These are phyloP conservation scores for Dalbergia cochinchinensis DNA, from an alignment of 306 rosid genomes.

Conservation along the genomic window DNA sequence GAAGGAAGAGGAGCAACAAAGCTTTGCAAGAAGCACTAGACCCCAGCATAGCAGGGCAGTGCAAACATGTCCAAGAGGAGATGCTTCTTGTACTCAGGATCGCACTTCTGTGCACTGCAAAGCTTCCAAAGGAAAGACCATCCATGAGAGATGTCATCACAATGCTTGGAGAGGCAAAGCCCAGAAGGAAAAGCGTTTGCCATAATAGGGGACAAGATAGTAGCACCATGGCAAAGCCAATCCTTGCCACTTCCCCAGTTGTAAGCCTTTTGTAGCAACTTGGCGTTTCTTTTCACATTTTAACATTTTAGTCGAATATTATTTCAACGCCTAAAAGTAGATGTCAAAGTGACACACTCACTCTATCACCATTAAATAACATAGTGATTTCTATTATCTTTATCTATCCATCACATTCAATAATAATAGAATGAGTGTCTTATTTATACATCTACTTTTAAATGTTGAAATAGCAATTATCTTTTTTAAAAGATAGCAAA, in stretches of 20 bases:
- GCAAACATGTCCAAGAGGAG: slow-evolving; percentile 85
- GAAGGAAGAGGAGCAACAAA: slow-evolving; percentile 59
- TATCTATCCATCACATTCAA: too few relatives aligned
- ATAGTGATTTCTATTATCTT: too few relatives aligned
- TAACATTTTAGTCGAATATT: too few relatives aligned
- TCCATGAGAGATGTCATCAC: slow-evolving; percentile 79
- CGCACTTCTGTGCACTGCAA: slow-evolving; percentile 82
- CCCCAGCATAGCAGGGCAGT: slow-evolving; percentile 66
- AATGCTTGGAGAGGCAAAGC: slow-evolving; percentile 94
- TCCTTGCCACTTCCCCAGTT: slow-evolving; percentile 64
- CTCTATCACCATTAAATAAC: too few relatives aligned
- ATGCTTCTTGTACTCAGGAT: slow-evolving; percentile 88
- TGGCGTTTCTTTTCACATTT: slow-evolving; percentile 21
- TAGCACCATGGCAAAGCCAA: slow-evolving; percentile 57
- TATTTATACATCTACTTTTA: too few relatives aligned
- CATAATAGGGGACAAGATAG: slow-evolving; percentile 52
- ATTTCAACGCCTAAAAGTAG: too few relatives aligned
- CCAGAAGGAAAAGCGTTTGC: slow-evolving; percentile 83
- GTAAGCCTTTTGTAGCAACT: slow-evolving; percentile 53
- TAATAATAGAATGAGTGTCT: too few relatives aligned
- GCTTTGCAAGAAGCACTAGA: slow-evolving; percentile 68
- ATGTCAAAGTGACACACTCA: too few relatives aligned
- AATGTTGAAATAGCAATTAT: too few relatives aligned
- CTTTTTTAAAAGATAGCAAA: not conserved
- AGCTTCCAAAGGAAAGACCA: slow-evolving; percentile 87